A percentile compares a stretch with the other conserved stretches of the same genome.
Evolutionary conservation across 2,329 filamentous ascomycete genomes (phyloP).

Genomic region (Camillea tinctor): DNA sequence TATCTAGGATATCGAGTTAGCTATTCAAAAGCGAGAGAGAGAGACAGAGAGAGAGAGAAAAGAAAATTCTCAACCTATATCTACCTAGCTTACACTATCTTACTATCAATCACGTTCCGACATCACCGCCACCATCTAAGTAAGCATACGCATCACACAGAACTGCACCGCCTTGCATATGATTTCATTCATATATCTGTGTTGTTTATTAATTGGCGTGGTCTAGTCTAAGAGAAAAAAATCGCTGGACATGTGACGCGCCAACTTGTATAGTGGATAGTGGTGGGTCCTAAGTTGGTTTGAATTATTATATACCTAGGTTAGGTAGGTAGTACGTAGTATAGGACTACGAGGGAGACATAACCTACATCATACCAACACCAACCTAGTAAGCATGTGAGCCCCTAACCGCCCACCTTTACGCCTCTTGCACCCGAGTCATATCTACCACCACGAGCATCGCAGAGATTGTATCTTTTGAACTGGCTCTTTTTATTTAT

Average conservation of each 20-base stretch:
- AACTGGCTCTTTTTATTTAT: background rate
- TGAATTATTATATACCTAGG: background rate
- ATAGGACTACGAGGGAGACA: too few species aligned
- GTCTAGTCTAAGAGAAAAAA: background rate
- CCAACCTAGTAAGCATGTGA: background rate
- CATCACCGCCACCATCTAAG: background rate
- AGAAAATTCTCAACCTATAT: too few species aligned
- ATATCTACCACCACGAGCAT: background rate
- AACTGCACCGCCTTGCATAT: background rate
- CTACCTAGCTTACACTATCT: too few species aligned
- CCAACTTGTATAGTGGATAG: background rate
- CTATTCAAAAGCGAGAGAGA: too few species aligned
- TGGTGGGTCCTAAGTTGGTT: background rate
- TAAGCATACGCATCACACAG: background rate
- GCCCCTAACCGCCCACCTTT: background rate
- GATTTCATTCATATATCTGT: background rate
- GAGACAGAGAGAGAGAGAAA: too few species aligned
- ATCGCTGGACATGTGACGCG: background rate
- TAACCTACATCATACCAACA: too few species aligned
- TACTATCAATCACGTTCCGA: too few species aligned
- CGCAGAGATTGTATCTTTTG: too few species aligned
- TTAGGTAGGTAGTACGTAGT: background rate
- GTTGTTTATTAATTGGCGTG: background rate
- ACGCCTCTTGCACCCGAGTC: background rate
- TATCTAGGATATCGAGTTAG: too few species aligned